Conservation (phyloP, 805 yeast genomes). For the Jamesozyma hellenica region DNA sequence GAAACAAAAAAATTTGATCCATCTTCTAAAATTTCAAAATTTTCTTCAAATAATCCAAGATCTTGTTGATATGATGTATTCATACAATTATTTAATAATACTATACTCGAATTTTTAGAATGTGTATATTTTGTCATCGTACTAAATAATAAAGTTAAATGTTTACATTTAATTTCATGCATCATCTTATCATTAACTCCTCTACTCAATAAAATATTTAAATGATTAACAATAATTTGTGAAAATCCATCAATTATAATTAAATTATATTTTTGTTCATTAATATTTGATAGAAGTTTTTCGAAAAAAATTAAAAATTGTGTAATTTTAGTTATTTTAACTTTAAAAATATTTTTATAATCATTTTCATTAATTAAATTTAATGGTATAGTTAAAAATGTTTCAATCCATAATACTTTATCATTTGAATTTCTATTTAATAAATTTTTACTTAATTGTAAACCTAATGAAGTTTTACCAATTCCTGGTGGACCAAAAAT, state of each 20-base stretch:
- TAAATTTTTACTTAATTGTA: constrained; percentile 11
- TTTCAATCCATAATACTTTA: constrained; percentile 23
- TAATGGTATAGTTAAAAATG: constrained; percentile 11
- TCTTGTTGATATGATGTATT: constrained; percentile 21
- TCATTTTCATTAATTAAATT: neutral
- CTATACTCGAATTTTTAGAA: constrained; percentile 12
- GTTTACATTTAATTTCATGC: constrained; percentile 24
- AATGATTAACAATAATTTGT: constrained; percentile 20
- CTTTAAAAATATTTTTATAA: constrained; percentile 4
- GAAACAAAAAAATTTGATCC: constrained; percentile 18
- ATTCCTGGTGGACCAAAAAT: constrained; percentile 29
- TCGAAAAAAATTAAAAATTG: constrained; percentile 21
- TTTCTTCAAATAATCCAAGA: constrained; percentile 8
- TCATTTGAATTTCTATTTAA: constrained; percentile 6
- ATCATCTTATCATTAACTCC: constrained; percentile 6
- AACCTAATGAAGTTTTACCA: constrained; percentile 23
- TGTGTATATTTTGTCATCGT: constrained; percentile 23
- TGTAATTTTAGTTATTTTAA: constrained; percentile 16
- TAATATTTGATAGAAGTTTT: constrained; percentile 6
- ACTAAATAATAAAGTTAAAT: constrained; percentile 19
- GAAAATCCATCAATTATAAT: constrained; percentile 28
- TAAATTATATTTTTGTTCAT: constrained; percentile 8
- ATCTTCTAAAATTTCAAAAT: constrained; percentile 12
- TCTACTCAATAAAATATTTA: constrained; percentile 6
- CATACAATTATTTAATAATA: constrained; percentile 26